Evolutionary conservation across 2,329 filamentous ascomycete genomes (phyloP).

Genomic region (Sporothrix curviconia): DNA sequence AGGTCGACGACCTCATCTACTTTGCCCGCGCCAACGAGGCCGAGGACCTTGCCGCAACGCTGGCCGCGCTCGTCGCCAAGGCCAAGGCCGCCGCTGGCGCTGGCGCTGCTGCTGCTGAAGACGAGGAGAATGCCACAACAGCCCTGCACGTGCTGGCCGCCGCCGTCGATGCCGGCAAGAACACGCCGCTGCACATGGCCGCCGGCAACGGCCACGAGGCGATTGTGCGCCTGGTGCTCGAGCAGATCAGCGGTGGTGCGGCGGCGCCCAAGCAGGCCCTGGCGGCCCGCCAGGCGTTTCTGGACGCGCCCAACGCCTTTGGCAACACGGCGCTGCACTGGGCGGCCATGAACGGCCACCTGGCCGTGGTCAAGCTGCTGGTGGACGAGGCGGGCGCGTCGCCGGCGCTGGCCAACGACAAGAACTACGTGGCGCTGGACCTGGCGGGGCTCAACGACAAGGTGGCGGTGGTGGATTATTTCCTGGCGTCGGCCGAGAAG

Average conservation of each 20-base stretch:
- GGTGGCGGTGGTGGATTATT: constrained; percentile 57
- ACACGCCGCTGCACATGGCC: constrained; percentile 85
- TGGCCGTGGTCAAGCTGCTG: constrained; percentile 71
- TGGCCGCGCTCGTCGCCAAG: constrained; percentile 55
- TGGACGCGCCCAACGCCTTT: constrained; percentile 67
- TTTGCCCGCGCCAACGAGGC: constrained; percentile 72
- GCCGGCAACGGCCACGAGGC: constrained; percentile 79
- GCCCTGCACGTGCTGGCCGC: constrained; percentile 58
- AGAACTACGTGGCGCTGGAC: constrained; percentile 74
- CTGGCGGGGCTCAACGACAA: constrained; percentile 66
- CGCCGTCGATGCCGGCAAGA: constrained; percentile 67
- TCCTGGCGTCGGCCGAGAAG: constrained; percentile 44
- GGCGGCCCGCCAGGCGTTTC: constrained; percentile 44
- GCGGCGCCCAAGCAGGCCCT: constrained; percentile 34
- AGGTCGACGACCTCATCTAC: constrained; percentile 89
- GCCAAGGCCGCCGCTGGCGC: constrained; percentile 42
- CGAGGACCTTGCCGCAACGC: constrained; percentile 54
- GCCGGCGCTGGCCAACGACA: constrained; percentile 70
- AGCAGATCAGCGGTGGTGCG: constrained; percentile 36
- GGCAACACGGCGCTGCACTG: constrained; percentile 93
- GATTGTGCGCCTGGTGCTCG: constrained; percentile 38
- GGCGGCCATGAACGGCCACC: constrained; percentile 84
- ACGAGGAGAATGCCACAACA: no score
- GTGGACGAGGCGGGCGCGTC: constrained; percentile 73
- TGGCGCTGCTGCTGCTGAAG: no score